These are phyloP conservation scores for Sporothrix brasiliensis DNA, from an alignment of 2,329 filamentous ascomycete species.

Conservation along the genomic window DNA sequence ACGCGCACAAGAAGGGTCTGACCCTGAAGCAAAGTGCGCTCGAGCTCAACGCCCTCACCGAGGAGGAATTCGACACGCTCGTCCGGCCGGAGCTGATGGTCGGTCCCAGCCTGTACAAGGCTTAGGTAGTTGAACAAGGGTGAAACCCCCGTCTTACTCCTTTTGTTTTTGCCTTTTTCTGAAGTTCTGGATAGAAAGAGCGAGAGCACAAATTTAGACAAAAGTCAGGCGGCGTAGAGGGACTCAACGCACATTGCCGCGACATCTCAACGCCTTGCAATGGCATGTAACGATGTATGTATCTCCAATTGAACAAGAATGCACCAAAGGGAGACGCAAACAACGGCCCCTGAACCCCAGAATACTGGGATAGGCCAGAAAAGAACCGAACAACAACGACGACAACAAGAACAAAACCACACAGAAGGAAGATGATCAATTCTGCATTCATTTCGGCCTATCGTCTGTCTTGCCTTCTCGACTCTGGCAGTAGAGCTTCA, in stretches of 20 bases:
- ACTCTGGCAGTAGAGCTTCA: neutral
- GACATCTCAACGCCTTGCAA: neutral
- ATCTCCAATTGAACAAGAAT: constrained; percentile 28
- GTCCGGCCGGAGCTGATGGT: constrained; percentile 96
- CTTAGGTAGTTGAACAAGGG: constrained; percentile 21
- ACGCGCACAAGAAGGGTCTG: constrained; percentile 96
- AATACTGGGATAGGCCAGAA: neutral
- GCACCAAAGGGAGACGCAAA: neutral
- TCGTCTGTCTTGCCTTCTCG: neutral
- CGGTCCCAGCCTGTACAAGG: constrained; percentile 69
- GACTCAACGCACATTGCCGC: neutral
- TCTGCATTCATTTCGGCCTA: neutral
- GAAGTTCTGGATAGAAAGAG: neutral
- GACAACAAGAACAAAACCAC: neutral
- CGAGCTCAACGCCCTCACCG: constrained; percentile 85
- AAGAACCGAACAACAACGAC: neutral
- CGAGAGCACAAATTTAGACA: constrained; percentile 2
- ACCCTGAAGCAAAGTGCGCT: constrained; percentile 93
- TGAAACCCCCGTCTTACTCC: neutral
- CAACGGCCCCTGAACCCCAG: neutral
- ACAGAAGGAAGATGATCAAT: neutral
- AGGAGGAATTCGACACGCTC: constrained; percentile 85
- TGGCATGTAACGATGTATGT: constrained; percentile 30
- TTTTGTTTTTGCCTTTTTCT: neutral
- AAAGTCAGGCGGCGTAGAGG: constrained; percentile 18